Evolutionary conservation across 306 rosid species (phyloP), one percentile per base, ranked within the genome.

Genomic region (Prosopis cineraria): DNA sequence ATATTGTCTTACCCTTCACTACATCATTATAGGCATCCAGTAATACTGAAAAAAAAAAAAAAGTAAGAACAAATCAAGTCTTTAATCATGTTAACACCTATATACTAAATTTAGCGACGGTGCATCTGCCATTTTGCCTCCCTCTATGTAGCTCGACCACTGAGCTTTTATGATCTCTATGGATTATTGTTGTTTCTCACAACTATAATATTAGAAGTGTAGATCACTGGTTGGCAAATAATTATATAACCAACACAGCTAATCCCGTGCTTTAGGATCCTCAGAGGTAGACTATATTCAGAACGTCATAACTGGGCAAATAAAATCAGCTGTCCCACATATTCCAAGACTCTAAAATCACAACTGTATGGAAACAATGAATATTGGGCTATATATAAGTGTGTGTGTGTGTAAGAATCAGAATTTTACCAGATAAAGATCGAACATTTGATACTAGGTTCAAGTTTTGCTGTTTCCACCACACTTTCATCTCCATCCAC

Each of bases 401-500:
- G 34, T 31, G 4, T 31, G 34, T 52, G 20, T 20, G 6, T 20
- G 64, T 72, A 33, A 40, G 55, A 66, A 76, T 44, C 20, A 6
- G 31, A 71, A 47, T 36, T 71, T 48, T 16, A 72, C 41, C 80
- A 75, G 73, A 75, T 55, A 55, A 53, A 5, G 64, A 17, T 66
- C 45, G 70, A 65, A 37, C 33, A 17, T 41, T 67, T 5, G 34
- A 34, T 58, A 72, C 75, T 33, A 70, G 53, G 68, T 72, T 64
- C 66, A 72, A 7, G 77, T 79, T 75, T 71, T 48, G 79, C 76
- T 67, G 68, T 60, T 44, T 74, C 68, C 52, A 40, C 68, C 52
- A 40, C 56, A 81, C 67, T 71, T 76, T 40, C 41, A 41, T 31
- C 72, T 73, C 34, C 55, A 67, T 82, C 88, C 90, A 55, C 74